Conservation (phyloP, 78 protist species). For the slime mould (Dictyostelium discoideum) region dicty_2.7 NC_007089.4:5090001-5090500, state of each 20-base stretch:
- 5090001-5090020: no score
- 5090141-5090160: not conserved
- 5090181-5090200: not conserved
- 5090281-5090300: not conserved
- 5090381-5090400: not conserved
- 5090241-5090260: not conserved
- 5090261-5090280: slow-evolving; percentile 10
- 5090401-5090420: not conserved
- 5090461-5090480: not conserved
- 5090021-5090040: not conserved
- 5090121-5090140: not conserved
- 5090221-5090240: not conserved
- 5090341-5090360: not conserved
- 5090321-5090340: not conserved
- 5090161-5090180: not conserved
- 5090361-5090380: not conserved
- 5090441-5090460: not conserved
- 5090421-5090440: not conserved
- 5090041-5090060: not conserved
- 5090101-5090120: slow-evolving; percentile 2
- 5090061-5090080: not conserved
- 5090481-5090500: not conserved
- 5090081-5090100: not conserved
- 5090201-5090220: not conserved
- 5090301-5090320: not conserved